Base-by-base conservation (phyloP, 2,329 filamentous ascomycete species). In the Alternaria sp. region DNA sequence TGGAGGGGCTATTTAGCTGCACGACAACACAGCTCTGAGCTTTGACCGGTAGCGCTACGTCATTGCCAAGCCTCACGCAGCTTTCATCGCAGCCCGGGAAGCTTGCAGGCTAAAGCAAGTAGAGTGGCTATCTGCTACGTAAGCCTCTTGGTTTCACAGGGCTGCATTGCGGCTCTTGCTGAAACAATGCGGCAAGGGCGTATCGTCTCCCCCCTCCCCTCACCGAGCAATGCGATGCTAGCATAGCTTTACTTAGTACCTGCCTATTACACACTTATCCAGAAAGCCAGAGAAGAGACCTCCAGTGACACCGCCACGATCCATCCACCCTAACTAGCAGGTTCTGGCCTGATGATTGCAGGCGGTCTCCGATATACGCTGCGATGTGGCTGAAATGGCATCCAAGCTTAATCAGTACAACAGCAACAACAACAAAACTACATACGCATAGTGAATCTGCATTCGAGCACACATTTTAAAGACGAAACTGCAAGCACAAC, bases 1-100 rank as follows among this genome's bases (percentile, higher is more conserved):
- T 75, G 68, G 74, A 76, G 75, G 74, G 74, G 74, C 65, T 69
- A 69, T 66, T 67, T 69, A 73, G 69, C 25, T 27, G 11, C 28
- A 12, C 28, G 28, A 30, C 28, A 11, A 10, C 10, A 30, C 28
- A 70, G 67, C 69, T 69, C 48, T 60, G 66, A 68, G 68, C 64
- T 67, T 64, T 60, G 68, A 63, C 64, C 65, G 51, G 30, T 28
- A n/a, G 36, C 12, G 36, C 54, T 74, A 75, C 74, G 73, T 76
- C 74, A 77, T 62, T 57, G 74, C 74, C 73, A 76, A 75, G 73
- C 38, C 18, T 8, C 18, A 10, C 18, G 25, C 28, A 30, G 10
- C 28, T 30, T 11, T 30, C 28, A 30, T 30, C 25, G 6, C 6
- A 7, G 28, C 6, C 40, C 18, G 12, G 10, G 40, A 14, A 41